These are phyloP conservation scores for Akanthomyces muscarius DNA, from an alignment of 2,329 filamentous ascomycete species.

Conservation along the genomic window DNA sequence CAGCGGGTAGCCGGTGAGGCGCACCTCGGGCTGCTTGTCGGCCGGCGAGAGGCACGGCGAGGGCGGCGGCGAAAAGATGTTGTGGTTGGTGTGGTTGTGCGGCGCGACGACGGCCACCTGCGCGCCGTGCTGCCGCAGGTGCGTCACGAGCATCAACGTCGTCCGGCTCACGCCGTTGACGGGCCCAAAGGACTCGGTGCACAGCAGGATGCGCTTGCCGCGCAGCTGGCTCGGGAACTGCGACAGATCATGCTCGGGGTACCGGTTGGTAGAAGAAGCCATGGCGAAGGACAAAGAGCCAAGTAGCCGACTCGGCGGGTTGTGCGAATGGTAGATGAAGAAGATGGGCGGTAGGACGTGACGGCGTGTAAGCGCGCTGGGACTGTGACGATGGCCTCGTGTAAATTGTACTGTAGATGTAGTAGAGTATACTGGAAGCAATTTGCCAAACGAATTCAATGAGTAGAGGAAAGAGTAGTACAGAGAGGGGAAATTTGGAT, in stretches of 20 bases:
- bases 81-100: constrained; percentile 49
- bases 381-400: no score
- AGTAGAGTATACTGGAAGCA: not conserved
- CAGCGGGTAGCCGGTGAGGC: constrained; percentile 60
- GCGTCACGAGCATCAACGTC: constrained; percentile 64
- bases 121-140: constrained; percentile 60
- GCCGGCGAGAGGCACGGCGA: constrained; percentile 30
- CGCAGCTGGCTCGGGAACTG: constrained; percentile 47
- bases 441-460: not conserved
- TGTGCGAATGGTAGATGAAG: not conserved
- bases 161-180: constrained; percentile 72
- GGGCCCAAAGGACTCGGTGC: constrained; percentile 67
- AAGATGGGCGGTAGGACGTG: not conserved
- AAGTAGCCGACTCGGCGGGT: not conserved
- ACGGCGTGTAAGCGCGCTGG: not conserved
- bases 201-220: constrained; percentile 61
- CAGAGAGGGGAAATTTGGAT: not conserved
- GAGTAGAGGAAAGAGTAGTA: not conserved
- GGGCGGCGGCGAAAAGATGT: constrained; percentile 48
- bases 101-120: constrained; percentile 65
- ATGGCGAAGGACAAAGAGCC: not conserved
- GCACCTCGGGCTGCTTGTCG: constrained; percentile 45
- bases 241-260: constrained; percentile 37
- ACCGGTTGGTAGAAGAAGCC: constrained; percentile 16
- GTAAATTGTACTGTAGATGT: not conserved